Base-by-base conservation (phyloP, 345 rosid genomes). In the Viola odorata region DNA sequence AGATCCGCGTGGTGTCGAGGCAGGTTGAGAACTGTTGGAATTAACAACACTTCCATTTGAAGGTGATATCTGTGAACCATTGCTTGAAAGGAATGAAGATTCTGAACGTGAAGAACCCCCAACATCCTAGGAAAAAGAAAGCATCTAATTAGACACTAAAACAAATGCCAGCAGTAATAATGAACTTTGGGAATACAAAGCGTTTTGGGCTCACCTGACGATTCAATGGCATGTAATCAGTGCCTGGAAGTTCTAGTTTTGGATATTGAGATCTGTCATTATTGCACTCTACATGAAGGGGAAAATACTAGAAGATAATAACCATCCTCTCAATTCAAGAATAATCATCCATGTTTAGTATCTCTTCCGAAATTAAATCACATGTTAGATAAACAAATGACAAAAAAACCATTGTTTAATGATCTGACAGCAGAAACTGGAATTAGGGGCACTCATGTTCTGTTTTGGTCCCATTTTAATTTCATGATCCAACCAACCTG, bases 191-290 rank as follows among this genome's bases (percentile, higher is more conserved):
- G 36, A 5, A 56, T 12, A n/a, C 7, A 9, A 6, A 39, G 8
- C n/a, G 12, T 10, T 55, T 12, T 62, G 12, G 51, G 50, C 49
- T 66, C 60, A 86, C 92, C 85, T 82, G 91, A 52, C 69, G 73
- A 84, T 70, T 81, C 17, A 80, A 78, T 13, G 83, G 89, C 82
- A 62, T 77, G 73, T 78, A 86, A 77, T 81, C 88, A 54, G 85
- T 79, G 37, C 80, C 64, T 40, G 82, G 85, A 68, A 88, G 70
- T 67, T 88, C 96, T 52, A 90, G 81, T 77, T 82, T 85, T 57
- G 90, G 87, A 77, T 86, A 81, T 48, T 73, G 78, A 65, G 98
- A 84, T 55, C 73, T 83, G 49, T 84, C 85, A 68, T 74, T 80
- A 57, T 62, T 71, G 62, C 82, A 86, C 55, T 80, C 96, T 89